These are phyloP conservation scores for Aureobasidium sp. DNA, from an alignment of 2,329 filamentous ascomycete species.

Conservation along the genomic window DNA sequence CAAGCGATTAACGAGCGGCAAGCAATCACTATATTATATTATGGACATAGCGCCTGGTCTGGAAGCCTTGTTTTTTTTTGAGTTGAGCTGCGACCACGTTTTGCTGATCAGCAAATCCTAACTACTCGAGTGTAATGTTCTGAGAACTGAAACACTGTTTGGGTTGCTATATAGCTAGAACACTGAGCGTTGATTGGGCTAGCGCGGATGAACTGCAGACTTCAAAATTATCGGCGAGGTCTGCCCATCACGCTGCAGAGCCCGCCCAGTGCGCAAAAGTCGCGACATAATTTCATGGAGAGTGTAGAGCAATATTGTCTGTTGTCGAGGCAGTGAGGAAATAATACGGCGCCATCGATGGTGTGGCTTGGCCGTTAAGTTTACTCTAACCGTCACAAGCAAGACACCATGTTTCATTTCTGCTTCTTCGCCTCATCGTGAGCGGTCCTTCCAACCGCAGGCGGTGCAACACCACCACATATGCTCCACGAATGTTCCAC, in stretches of 20 bases:
- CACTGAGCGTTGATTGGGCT: background rate
- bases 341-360: background rate
- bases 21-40: background rate
- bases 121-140: background rate
- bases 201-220: background rate
- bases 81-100: background rate
- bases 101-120: background rate
- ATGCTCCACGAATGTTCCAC: slow-evolving; percentile 54
- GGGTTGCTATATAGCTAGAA: background rate
- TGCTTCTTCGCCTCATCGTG: slow-evolving; percentile 16
- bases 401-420: background rate
- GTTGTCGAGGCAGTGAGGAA: background rate
- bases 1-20: slow-evolving; percentile 3
- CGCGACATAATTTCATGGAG: background rate
- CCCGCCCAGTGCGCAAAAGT: background rate
- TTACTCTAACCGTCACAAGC: background rate
- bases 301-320: background rate
- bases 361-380: background rate
- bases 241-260: background rate
- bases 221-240: background rate
- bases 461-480: slow-evolving; percentile 56
- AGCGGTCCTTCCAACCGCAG: slow-evolving; percentile 50
- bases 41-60: background rate
- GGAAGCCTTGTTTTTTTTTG: background rate
- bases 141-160: slow-evolving; percentile 3